These are phyloP conservation scores for Dioszegia aurantiaca DNA, from an alignment of 768 basidiomycete species.

Conservation along the genomic window DNA sequence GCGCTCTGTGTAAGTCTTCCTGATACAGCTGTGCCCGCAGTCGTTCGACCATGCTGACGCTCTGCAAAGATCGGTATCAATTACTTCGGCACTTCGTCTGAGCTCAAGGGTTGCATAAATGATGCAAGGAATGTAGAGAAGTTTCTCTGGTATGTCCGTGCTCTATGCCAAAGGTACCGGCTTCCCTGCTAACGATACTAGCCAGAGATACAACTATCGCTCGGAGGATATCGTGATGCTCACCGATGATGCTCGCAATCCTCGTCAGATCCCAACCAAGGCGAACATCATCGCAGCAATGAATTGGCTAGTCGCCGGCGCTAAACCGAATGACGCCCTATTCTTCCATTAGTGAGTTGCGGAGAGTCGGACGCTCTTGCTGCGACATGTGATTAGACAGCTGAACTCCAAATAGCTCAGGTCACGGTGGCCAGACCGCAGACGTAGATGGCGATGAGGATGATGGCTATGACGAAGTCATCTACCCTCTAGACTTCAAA, in stretches of 20 bases:
- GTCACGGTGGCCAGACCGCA: conserved; percentile 87
- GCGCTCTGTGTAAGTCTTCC: conserved; percentile 73
- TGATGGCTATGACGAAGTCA: conserved; percentile 54
- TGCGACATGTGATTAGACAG: not conserved
- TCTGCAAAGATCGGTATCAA: conserved; percentile 72
- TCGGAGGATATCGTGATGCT: conserved; percentile 79
- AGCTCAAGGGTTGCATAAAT: conserved; percentile 83
- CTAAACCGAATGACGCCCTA: conserved; percentile 59
- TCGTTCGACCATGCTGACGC: not conserved
- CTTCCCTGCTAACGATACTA: conserved; percentile 29
- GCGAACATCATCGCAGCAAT: conserved; percentile 83
- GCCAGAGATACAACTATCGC: conserved; percentile 65
- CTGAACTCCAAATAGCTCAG: conserved; percentile 59
- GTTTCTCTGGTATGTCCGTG: conserved; percentile 59
- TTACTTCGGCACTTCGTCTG: conserved; percentile 67
- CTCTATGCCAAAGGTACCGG: no score
- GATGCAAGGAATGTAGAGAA: conserved; percentile 75
- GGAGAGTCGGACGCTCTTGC: not conserved
- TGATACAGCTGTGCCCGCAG: not conserved
- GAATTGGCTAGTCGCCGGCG: conserved; percentile 84
- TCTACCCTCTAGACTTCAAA: conserved; percentile 81
- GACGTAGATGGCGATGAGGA: conserved; percentile 58
- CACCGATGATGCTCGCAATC: conserved; percentile 68
- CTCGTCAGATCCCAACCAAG: conserved; percentile 67
- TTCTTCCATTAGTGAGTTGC: conserved; percentile 51